Evolutionary conservation across 768 basidiomycete species (phyloP).

Genomic region (Leccinellum albellum): DNA sequence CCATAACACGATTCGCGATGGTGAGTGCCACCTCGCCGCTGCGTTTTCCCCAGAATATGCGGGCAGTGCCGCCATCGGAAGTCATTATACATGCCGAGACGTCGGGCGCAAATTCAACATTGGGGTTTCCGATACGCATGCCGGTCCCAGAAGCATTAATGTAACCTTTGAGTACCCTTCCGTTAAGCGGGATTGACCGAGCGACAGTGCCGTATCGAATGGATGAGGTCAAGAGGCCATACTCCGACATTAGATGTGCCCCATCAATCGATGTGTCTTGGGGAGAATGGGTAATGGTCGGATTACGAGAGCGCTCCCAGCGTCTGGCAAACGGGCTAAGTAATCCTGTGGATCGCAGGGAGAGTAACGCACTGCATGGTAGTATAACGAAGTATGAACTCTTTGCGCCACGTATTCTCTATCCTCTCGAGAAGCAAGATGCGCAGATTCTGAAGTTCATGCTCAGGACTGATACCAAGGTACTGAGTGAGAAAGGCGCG

Average conservation of each 20-base stretch:
- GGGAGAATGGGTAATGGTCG: slow-evolving; percentile 62
- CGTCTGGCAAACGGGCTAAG: slow-evolving; percentile 42
- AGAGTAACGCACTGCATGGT: slow-evolving; percentile 45
- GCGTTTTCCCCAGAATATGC: slow-evolving; percentile 69
- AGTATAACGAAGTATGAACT: slow-evolving; percentile 58
- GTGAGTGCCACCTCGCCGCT: slow-evolving; percentile 67
- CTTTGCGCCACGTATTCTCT: slow-evolving; percentile 63
- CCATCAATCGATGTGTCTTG: slow-evolving; percentile 52
- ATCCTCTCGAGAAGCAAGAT: slow-evolving; percentile 52
- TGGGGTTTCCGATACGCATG: slow-evolving; percentile 67
- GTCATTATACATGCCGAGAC: slow-evolving; percentile 55
- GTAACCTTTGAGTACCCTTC: slow-evolving; percentile 66
- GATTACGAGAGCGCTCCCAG: slow-evolving; percentile 62
- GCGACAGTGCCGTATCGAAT: slow-evolving; percentile 67
- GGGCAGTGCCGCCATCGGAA: slow-evolving; percentile 63
- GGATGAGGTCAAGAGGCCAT: slow-evolving; percentile 58
- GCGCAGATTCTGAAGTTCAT: slow-evolving; percentile 43
- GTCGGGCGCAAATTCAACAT: slow-evolving; percentile 68
- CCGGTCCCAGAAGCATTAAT: slow-evolving; percentile 61
- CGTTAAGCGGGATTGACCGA: slow-evolving; percentile 67
- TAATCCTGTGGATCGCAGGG: not conserved
- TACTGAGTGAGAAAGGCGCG: slow-evolving; percentile 69
- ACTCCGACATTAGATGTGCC: slow-evolving; percentile 57
- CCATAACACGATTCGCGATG: slow-evolving; percentile 56
- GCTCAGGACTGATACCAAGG: slow-evolving; percentile 63